phyloP scores from a whole-genome alignment of 2,329 filamentous ascomycete species.

The Orbilia javanica region DNA sequence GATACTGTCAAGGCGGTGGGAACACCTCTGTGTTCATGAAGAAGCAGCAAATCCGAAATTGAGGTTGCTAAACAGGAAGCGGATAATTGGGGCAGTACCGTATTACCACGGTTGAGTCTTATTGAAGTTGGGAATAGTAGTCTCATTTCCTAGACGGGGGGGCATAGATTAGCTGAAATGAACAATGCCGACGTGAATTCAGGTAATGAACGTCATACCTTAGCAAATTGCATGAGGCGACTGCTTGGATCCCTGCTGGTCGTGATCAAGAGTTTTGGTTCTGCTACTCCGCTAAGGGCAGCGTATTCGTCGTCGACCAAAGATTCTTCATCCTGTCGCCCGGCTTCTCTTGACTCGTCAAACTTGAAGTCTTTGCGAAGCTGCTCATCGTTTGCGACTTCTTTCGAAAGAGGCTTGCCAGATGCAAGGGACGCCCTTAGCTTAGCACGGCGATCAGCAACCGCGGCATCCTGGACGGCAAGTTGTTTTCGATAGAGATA shows the following conservation, averaged over 20 bases:
- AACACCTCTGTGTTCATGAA: slow-evolving; percentile 92
- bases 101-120: slow-evolving; percentile 89
- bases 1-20: slow-evolving; percentile 90
- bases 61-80: slow-evolving; percentile 82
- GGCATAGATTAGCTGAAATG: neutral
- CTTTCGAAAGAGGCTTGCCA: slow-evolving; percentile 72
- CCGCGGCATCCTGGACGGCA: slow-evolving; percentile 88
- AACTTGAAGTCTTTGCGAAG: slow-evolving; percentile 91
- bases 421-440: slow-evolving; percentile 87
- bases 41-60: slow-evolving; percentile 84
- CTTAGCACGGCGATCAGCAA: slow-evolving; percentile 89
- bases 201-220: slow-evolving; percentile 4
- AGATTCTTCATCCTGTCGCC: slow-evolving; percentile 73
- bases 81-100: slow-evolving; percentile 87
- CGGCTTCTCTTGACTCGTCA: slow-evolving; percentile 79
- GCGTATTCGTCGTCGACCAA: slow-evolving; percentile 91
- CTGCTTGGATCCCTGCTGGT: slow-evolving; percentile 90
- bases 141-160: slow-evolving; percentile 80
- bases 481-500: slow-evolving; percentile 93
- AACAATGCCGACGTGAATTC: neutral
- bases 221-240: slow-evolving; percentile 83
- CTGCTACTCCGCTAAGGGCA: slow-evolving; percentile 88
- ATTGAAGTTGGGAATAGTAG: slow-evolving; percentile 86
- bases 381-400: slow-evolving; percentile 84
- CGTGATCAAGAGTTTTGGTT: slow-evolving; percentile 88